A percentile compares a stretch with the other conserved stretches of the same genome.
Evolutionary conservation across 2,329 filamentous ascomycete genomes (phyloP).

Genomic region (Curvularia verruculosa): DNA sequence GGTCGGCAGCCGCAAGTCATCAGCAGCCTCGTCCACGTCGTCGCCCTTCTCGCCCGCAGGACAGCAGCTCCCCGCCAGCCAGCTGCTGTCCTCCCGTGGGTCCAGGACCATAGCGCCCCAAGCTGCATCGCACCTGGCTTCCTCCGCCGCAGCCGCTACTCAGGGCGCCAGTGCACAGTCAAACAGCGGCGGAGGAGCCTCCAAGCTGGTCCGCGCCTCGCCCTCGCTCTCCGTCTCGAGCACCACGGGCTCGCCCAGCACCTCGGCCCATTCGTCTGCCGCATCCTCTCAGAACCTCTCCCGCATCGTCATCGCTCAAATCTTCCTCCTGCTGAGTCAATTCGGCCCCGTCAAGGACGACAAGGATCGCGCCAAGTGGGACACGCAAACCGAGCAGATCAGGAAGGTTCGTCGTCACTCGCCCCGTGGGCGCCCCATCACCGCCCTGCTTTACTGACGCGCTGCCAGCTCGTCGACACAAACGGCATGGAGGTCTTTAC

Average conservation of each 20-base stretch:
- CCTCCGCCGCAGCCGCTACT: slow-evolving; percentile 58
- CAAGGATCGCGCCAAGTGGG: slow-evolving; percentile 89
- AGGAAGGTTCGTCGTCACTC: slow-evolving; percentile 72
- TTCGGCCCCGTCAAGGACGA: slow-evolving; percentile 83
- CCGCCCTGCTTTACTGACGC: slow-evolving; percentile 25
- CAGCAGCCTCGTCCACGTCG: slow-evolving; percentile 60
- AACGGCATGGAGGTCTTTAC: slow-evolving; percentile 99
- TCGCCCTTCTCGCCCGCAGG: slow-evolving; percentile 62
- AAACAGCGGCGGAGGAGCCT: slow-evolving; percentile 61
- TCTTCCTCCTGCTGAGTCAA: slow-evolving; percentile 85
- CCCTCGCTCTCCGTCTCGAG: slow-evolving; percentile 57
- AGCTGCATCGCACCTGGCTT: slow-evolving; percentile 60
- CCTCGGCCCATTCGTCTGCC: slow-evolving; percentile 53
- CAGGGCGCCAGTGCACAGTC: slow-evolving; percentile 59
- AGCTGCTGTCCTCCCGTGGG: slow-evolving; percentile 64
- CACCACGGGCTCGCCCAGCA: slow-evolving; percentile 61
- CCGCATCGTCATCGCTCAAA: slow-evolving; percentile 93
- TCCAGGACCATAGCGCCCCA: slow-evolving; percentile 62
- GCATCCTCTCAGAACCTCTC: slow-evolving; percentile 63
- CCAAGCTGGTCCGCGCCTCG: slow-evolving; percentile 65
- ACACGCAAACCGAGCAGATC: slow-evolving; percentile 87
- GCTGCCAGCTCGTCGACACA: slow-evolving; percentile 81
- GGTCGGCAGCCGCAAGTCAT: slow-evolving; percentile 60
- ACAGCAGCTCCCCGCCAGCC: slow-evolving; percentile 59
- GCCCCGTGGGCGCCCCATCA: slow-evolving; percentile 11